Evolutionary conservation across 768 basidiomycete genomes (phyloP), one percentile per base, ranked within the genome.

Genomic region (Suillus subaureus): DNA sequence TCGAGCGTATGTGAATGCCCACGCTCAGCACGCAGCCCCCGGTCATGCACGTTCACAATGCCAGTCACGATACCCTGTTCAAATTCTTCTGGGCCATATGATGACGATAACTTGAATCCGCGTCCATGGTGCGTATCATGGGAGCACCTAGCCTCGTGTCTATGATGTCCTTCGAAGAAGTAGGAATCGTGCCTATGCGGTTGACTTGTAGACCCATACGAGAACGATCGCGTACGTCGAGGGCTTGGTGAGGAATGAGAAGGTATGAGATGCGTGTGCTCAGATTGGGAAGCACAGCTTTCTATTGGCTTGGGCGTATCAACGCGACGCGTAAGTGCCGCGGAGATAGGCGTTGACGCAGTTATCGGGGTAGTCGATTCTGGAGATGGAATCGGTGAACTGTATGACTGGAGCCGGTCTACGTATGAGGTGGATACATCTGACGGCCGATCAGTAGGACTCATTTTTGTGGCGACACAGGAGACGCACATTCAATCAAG

Each of bases 351-450:
- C 60, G 64, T 65, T 23, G 70, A 75, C 60, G 70, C 71, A 65
- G 64, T 63, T 60, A 70, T 16, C 64, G 72, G 55, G 69, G 78
- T 67, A 15, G 80, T 81, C n/a, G 72, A 61, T 11, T 62, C 62
- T 23, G 77, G 77, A 15, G 85, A 80, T 28, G 83, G 67, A 7
- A 83, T 77, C 4, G 83, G 81, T 2, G 90, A 90, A 1, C 84
- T 77, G 63, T 87, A 84, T 2, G 87, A 85, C 1, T 92, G 88
- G 0, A 94, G 82, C 62, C 81, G 82, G 62, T 93, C 87, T 15
- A 93, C 93, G 69, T 87, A 93, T 3, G 89, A 83, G 0, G 89
- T 92, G 23, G 92, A 93, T 54, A 86, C 75, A 70, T 92, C 93
- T 94, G 70, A 42, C 13, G 12, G 40, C 31, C 1, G 12, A 55